Evolutionary conservation across 2,329 filamentous ascomycete genomes (phyloP), one percentile per base, ranked within the genome.

Genomic region (Ceratocystiopsis brevicomis): DNA sequence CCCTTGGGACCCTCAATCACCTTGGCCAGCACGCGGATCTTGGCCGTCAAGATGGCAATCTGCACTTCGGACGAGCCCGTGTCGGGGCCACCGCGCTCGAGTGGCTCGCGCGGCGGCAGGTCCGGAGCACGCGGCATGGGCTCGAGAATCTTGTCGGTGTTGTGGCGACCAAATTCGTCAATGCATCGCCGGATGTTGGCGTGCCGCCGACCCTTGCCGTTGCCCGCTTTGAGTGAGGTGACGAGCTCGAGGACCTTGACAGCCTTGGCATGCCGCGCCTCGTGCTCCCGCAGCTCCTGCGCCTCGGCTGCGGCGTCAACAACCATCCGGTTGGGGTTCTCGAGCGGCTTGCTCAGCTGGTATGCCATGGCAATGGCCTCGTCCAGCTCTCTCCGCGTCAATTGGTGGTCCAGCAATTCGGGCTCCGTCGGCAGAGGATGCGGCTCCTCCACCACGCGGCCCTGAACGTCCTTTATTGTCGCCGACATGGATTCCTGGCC

Each of bases 1-100:
- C 80, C 83, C 52, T 67, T 62, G 47, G 76, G 71, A 37, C 65
- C 68, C 54, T 80, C 69, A 42, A 94, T 61, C 50, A 79, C 77
- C 51, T 81, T 69, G 15, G 81, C 78, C 41, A 98, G 60, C 19
- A 80, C 77, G 49, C 84, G 71, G 57, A 98, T 98, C 70, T 95
- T 96, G 45, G 85, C 74, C 3, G 90, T 98, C 58, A 98, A 61
- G 53, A 98, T 92, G 39, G 86, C 87, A 51, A 92, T 85, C 66
- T 98, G 90, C n/a, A 98, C 92, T 63, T 98, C 90, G 8, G 84
- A 84, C 53, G 84, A 93, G 34, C 90, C 90, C 1, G 88, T 98
- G 57, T 98, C 90, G 6, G 81, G 81, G 0, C 90, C 90, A n/a
- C 78, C 76, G 32, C 92, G 79, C 21, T 60, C 59, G 52, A 58